A percentile compares a stretch with the other conserved stretches of the same genome.
phyloP scores from a whole-genome alignment of 768 basidiomycete genomes.

The Pulveroboletus sp. region DNA sequence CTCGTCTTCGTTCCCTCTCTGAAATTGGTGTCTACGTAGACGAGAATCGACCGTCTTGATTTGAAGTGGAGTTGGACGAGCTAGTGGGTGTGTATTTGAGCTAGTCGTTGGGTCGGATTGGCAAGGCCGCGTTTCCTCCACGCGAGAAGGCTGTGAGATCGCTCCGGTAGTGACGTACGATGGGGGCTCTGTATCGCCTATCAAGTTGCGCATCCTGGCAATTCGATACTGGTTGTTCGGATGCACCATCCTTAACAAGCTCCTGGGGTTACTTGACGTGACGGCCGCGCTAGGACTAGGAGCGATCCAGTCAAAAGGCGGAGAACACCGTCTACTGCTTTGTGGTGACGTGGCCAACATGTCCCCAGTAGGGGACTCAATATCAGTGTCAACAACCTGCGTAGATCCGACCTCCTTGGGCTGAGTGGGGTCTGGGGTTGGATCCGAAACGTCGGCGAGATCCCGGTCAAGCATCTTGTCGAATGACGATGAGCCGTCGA shows the following conservation, averaged over 20 bases:
- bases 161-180: conserved; percentile 6
- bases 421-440: conserved; percentile 19
- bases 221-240: conserved; percentile 30
- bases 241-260: conserved; percentile 32
- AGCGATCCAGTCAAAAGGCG: conserved; percentile 20
- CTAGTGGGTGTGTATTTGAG: neutral
- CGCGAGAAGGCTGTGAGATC: conserved; percentile 16
- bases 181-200: conserved; percentile 17
- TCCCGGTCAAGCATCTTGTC: conserved; percentile 36
- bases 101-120: neutral
- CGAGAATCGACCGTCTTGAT: neutral
- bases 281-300: conserved; percentile 13
- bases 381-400: conserved; percentile 2
- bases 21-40: neutral
- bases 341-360: neutral
- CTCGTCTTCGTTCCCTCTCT: conserved; percentile 1
- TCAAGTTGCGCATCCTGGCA: conserved; percentile 23
- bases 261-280: conserved; percentile 25
- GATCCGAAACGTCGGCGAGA: conserved; percentile 20
- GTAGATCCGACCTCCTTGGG: conserved; percentile 3
- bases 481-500: conserved; percentile 39
- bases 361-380: conserved; percentile 1
- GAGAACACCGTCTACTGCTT: conserved; percentile 5
- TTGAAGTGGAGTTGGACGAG: conserved; percentile 1
- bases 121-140: conserved; percentile 17